Evolutionary conservation across 1,284 basidiomycete species (phyloP).

Genomic region (Anthracocystis setariae): DNA sequence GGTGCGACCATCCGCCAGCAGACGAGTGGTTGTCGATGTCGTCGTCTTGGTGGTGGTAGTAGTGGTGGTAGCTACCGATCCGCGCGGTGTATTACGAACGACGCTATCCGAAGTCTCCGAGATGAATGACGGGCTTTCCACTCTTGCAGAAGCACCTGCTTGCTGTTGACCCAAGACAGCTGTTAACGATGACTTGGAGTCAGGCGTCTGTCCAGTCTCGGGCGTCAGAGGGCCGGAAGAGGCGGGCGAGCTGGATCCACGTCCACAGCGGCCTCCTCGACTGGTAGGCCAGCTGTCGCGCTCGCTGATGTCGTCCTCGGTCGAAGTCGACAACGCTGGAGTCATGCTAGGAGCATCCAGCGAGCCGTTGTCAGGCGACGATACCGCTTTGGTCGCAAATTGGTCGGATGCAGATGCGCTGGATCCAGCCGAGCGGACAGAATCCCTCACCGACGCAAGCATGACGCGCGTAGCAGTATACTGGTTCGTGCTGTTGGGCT

Average conservation of each 20-base stretch:
- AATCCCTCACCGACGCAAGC: constrained; percentile 24
- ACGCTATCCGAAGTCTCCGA: constrained; percentile 35
- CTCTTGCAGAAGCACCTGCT: constrained; percentile 2
- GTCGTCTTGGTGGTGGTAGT: constrained; percentile 40
- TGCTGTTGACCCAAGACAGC: constrained; percentile 11
- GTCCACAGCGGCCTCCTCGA: constrained; percentile 13
- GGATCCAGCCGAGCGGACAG: not conserved
- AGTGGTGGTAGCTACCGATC: constrained; percentile 38
- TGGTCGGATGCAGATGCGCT: constrained; percentile 14
- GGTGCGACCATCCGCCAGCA: constrained; percentile 7
- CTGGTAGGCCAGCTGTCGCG: constrained; percentile 56
- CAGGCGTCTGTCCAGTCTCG: constrained; percentile 2
- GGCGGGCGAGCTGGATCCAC: constrained; percentile 11
- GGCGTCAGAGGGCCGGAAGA: constrained; percentile 30
- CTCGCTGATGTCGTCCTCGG: constrained; percentile 38
- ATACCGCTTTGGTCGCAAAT: not conserved
- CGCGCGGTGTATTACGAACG: constrained; percentile 17
- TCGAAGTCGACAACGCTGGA: constrained; percentile 18
- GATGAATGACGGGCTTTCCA: constrained; percentile 18
- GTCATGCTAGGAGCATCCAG: constrained; percentile 31
- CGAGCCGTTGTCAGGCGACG: not conserved
- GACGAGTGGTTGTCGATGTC: constrained; percentile 19
- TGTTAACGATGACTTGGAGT: constrained; percentile 12
- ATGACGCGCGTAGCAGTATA: constrained; percentile 24
- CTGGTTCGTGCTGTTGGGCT: constrained; percentile 28